Conservation (phyloP, 257 asterid genomes). For the Solanum ahanhuiri region DNA sequence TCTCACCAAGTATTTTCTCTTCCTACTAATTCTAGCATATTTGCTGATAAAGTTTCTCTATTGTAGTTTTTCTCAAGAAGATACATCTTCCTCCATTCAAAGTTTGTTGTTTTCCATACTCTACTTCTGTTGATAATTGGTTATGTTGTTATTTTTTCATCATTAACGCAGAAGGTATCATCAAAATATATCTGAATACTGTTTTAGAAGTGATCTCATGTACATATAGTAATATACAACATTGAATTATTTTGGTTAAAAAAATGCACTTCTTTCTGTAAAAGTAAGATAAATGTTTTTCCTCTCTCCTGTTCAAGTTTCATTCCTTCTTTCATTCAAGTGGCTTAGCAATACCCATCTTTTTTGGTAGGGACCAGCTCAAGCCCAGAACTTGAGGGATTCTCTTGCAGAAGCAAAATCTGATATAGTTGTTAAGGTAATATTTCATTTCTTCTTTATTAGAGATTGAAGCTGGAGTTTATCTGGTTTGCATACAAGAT, state of each 20-base stretch:
- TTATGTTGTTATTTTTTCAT: background rate
- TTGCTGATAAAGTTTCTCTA: background rate
- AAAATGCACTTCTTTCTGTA: background rate
- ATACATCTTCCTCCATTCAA: background rate
- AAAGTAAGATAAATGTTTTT: background rate
- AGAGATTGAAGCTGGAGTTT: background rate
- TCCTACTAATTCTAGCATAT: background rate
- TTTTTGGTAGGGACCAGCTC: constrained; percentile 80
- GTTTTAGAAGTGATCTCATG: background rate
- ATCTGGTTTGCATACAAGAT: background rate
- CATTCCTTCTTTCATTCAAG: background rate
- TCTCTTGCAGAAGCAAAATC: constrained; percentile 70
- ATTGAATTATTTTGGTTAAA: background rate
- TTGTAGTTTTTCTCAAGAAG: background rate
- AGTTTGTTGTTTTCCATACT: background rate
- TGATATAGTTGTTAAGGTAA: constrained; percentile 83
- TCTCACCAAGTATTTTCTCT: background rate
- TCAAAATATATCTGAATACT: background rate
- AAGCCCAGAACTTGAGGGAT: constrained; percentile 91
- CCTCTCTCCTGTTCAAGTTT: background rate
- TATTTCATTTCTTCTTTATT: background rate
- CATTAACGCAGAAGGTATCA: background rate
- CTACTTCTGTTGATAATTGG: background rate
- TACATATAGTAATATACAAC: background rate
- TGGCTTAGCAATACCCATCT: background rate